phyloP scores from a whole-genome alignment of 2,329 filamentous ascomycete genomes.

The Aspergillus sp. region DNA sequence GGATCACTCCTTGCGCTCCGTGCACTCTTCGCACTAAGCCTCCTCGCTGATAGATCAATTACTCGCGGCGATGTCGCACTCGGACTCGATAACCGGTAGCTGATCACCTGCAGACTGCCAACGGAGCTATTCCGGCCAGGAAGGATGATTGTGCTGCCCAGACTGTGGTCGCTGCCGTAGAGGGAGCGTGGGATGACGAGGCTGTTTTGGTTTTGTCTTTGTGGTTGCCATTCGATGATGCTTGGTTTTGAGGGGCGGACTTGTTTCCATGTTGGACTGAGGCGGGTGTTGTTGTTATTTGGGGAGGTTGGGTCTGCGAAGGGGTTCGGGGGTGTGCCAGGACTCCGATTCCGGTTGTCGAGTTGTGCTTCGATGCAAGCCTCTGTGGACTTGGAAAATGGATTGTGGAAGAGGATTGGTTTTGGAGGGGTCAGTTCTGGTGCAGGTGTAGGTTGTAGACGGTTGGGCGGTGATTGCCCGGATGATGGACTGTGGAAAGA shows the following conservation, averaged over 20 bases:
- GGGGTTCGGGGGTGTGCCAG: conserved; percentile 1
- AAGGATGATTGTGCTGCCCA: conserved; percentile 24
- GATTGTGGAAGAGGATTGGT: conserved; percentile 3
- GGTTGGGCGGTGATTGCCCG: conserved; percentile 6
- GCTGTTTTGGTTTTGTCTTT: not conserved
- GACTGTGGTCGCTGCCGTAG: conserved; percentile 13
- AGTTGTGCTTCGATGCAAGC: not conserved
- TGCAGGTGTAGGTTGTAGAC: not conserved
- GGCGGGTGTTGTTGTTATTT: too few species aligned
- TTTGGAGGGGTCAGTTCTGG: not conserved
- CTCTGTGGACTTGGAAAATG: conserved; percentile 11
- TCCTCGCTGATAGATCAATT: conserved; percentile 7
- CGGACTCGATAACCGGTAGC: conserved; percentile 9
- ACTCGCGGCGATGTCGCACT: not conserved
- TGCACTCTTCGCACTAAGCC: conserved; percentile 22
- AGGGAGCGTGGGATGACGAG: conserved; percentile 4
- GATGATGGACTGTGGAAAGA: conserved; percentile 9
- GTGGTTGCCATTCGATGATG: not conserved
- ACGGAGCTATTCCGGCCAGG: conserved; percentile 17
- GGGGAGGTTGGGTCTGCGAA: conserved; percentile 2
- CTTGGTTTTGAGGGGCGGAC: not conserved
- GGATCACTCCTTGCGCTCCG: conserved; percentile 23
- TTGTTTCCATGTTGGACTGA: not conserved
- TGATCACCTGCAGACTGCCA: conserved; percentile 11
- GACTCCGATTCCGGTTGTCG: not conserved